Evolutionary conservation across 129 eudicot species (phyloP).

Genomic region (Pulicaria dysenterica): DNA sequence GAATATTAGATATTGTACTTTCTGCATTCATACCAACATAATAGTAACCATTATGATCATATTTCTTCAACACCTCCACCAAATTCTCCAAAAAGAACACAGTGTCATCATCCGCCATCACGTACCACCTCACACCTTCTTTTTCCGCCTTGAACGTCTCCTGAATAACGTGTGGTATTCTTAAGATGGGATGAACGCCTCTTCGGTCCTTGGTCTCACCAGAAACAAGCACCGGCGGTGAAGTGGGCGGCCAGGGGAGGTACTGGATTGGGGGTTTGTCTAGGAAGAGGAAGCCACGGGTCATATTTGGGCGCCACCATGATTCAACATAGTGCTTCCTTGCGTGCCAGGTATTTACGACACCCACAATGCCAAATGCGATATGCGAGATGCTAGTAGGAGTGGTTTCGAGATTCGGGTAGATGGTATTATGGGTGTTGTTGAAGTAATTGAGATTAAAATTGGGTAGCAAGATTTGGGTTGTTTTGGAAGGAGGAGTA

Average conservation of each 20-base stretch:
- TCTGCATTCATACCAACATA: slow-evolving; percentile 72
- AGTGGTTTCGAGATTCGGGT: slow-evolving; percentile 25
- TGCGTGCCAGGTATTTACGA: slow-evolving; percentile 36
- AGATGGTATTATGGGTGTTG: slow-evolving; percentile 17
- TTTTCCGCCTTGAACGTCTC: slow-evolving; percentile 47
- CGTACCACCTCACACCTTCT: slow-evolving; percentile 55
- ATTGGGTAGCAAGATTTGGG: slow-evolving; percentile 35
- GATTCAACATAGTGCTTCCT: slow-evolving; percentile 50
- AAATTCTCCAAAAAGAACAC: slow-evolving; percentile 54
- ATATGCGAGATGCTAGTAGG: slow-evolving; percentile 52
- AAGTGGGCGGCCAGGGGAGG: slow-evolving; percentile 61
- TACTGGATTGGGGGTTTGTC: slow-evolving; percentile 47
- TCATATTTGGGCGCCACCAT: slow-evolving; percentile 71
- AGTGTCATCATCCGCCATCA: slow-evolving; percentile 81
- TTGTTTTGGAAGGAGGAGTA: slow-evolving; percentile 35
- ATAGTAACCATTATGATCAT: slow-evolving; percentile 58
- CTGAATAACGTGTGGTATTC: slow-evolving; percentile 41
- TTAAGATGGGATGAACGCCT: slow-evolving; percentile 37
- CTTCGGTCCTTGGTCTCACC: slow-evolving; percentile 25
- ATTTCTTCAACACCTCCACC: slow-evolving; percentile 51
- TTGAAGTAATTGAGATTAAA: slow-evolving; percentile 36
- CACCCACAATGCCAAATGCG: slow-evolving; percentile 53
- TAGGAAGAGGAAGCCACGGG: slow-evolving; percentile 55
- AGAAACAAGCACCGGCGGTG: slow-evolving; percentile 50
- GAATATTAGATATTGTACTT: slow-evolving; percentile 34